Evolutionary conservation across 2,329 filamentous ascomycete genomes (phyloP), one percentile per base, ranked within the genome.

Genomic region (Colletotrichum sp.): DNA sequence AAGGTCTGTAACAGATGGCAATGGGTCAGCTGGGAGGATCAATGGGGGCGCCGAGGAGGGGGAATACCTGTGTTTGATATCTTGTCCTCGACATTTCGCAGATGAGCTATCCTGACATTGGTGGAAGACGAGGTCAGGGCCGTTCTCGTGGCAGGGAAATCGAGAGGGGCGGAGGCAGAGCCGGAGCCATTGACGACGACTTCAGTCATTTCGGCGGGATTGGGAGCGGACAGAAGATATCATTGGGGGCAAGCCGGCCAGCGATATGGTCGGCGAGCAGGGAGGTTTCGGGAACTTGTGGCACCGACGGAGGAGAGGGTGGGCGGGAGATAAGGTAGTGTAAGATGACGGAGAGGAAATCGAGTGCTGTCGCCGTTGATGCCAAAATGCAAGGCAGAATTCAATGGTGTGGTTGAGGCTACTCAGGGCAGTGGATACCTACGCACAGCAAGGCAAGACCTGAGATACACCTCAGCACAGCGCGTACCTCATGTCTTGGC

Each of bases 101-200:
- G 82, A 78, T 89, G 87, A 66, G 86, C 80, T 76, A 90, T 88
- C 62, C 92, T 88, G 24, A 83, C 78, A 38, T 84, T 83, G 16
- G 91, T 93, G 9, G 92, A 93, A 61, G 92, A 93, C 55, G 91
- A 92, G 66, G 87, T 85, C 74, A 93, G 83, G 66, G 87, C 88
- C 63, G 84, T 82, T 78, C 86, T 87, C 68, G 85, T 85, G 73
- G 85, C 83, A 68, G 82, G 82, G 77, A 90, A 82, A 82, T 92
- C 88, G 76, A 92, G 82, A 77, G 80, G 80, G 77, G 82, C 79
- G 71, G 81, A 78, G 77, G 83, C 83, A 38, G 64, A 65, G 64
- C 79, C 66, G 59, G 75, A 75, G 64, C 75, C 75, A 68, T 86
- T 85, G 78, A 83, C 81, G 80, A 83, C 83, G 79, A 82, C 83